These are phyloP conservation scores for Dioszegia hungarica DNA, from an alignment of 768 basidiomycete genomes.

Conservation along the genomic window DNA sequence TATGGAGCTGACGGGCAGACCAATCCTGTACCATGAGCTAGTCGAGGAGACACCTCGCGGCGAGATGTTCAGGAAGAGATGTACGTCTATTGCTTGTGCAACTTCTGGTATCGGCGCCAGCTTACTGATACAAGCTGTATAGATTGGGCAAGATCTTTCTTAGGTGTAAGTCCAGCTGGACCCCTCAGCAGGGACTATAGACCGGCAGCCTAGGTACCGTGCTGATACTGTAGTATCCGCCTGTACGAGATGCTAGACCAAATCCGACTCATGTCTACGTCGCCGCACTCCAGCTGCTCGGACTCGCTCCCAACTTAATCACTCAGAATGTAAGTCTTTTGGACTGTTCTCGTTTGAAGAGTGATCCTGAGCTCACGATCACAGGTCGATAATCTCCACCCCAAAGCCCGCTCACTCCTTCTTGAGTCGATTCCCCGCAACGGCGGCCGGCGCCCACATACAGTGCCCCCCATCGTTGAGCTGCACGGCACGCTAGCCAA, in stretches of 20 bases:
- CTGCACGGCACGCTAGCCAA: constrained; percentile 84
- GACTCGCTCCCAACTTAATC: constrained; percentile 60
- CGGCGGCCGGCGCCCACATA: constrained; percentile 51
- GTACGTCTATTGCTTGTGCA: constrained; percentile 17
- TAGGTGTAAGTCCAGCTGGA: constrained; percentile 23
- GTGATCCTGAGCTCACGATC: no score
- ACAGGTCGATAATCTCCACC: constrained; percentile 88
- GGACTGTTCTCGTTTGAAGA: neutral
- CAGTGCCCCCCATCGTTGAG: constrained; percentile 60
- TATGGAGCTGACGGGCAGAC: constrained; percentile 23
- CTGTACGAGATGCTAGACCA: constrained; percentile 73
- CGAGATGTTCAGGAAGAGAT: constrained; percentile 71
- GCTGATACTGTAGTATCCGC: constrained; percentile 80
- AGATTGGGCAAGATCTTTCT: constrained; percentile 59
- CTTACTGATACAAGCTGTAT: neutral
- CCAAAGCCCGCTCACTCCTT: constrained; percentile 57
- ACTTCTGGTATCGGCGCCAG: neutral
- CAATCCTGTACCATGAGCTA: constrained; percentile 70
- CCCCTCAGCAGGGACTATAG: neutral
- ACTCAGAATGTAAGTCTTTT: constrained; percentile 54
- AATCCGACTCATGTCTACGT: constrained; percentile 87
- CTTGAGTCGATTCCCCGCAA: constrained; percentile 39
- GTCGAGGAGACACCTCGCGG: constrained; percentile 68
- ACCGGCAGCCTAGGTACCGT: constrained; percentile 30
- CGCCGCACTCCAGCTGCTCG: constrained; percentile 71